Base-by-base conservation (phyloP, 139 green algal species). In the Deuterostichococcus epilithicus region DNA sequence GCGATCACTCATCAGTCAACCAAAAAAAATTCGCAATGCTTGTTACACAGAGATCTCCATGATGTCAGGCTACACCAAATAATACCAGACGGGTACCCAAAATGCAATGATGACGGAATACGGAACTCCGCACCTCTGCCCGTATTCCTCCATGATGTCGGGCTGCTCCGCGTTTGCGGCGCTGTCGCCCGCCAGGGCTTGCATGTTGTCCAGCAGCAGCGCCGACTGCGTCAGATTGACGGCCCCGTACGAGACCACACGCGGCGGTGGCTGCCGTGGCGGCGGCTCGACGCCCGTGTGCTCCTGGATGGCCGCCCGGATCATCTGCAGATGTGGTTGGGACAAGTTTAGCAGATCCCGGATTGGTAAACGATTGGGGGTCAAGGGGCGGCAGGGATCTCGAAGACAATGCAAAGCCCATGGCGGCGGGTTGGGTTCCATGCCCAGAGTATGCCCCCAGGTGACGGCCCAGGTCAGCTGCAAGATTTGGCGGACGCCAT, bases 101-200 rank as follows among this genome's bases (percentile, higher is more conserved):
- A 26, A 32, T 70, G 79, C 37, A 77, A n/a, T n/a, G n/a, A n/a
- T n/a, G n/a, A 25, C 63, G n/a, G 63, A 23, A 8, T 23, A 13
- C 18, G 28, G n/a, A 13, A 6, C 35, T 2, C 26, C 85, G 45
- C 77, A 86, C 80, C 66, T 66, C 74, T 91, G 85, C 1, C 81
- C 87, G 30, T 90, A 89, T 35, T 88, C 75, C 42, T 92, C 87
- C 88, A 92, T 92, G 44, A 45, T 59, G 32, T 78, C n/a, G 0
- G 88, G 86, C 23, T 71, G 32, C 68, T 81, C 79, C 36, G n/a
- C 63, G 22, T 45, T 35, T 23, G 84, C 81, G 58, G 82, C 76
- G 37, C 84, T 67, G 32, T 66, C 72, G 52, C 66, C 58, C 13
- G 33, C 74, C 32, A 89, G 76, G 26, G 63, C 6, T 0, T 35